These are phyloP conservation scores for Malassezia furfur DNA, from an alignment of 1,284 basidiomycete species.

Conservation along the genomic window DNA sequence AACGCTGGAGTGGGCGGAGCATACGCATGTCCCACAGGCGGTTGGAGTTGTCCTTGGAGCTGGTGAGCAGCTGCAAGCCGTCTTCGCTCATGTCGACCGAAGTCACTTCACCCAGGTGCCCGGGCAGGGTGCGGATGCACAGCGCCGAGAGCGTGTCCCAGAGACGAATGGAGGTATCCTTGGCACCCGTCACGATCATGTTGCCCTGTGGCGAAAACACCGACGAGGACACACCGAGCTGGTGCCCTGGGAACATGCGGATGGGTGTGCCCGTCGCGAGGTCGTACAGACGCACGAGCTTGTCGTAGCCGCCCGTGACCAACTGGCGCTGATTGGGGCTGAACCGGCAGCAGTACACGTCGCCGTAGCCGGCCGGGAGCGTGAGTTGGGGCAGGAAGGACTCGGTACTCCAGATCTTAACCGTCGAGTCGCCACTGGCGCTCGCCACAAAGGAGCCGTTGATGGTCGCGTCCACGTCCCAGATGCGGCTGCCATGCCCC, in stretches of 20 bases:
- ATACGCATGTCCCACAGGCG: constrained; percentile 43
- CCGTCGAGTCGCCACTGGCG: constrained; percentile 51
- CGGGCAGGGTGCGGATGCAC: constrained; percentile 49
- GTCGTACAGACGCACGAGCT: constrained; percentile 52
- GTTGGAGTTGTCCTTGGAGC: constrained; percentile 52
- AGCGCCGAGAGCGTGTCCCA: constrained; percentile 53
- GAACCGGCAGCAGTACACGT: constrained; percentile 52
- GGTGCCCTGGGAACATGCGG: constrained; percentile 53
- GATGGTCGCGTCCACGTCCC: constrained; percentile 49
- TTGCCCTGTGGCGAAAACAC: constrained; percentile 51
- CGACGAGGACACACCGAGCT: constrained; percentile 50
- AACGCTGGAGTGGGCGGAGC: constrained; percentile 49
- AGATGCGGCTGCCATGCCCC: constrained; percentile 51
- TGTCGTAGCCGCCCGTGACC: constrained; percentile 52
- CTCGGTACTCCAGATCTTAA: constrained; percentile 50
- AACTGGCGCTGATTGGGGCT: constrained; percentile 49
- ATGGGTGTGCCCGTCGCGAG: constrained; percentile 50
- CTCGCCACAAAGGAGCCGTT: constrained; percentile 44
- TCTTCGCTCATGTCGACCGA: constrained; percentile 51
- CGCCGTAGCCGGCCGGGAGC: constrained; percentile 42
- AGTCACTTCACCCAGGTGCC: constrained; percentile 52
- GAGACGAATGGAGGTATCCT: constrained; percentile 52
- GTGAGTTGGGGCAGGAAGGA: constrained; percentile 23
- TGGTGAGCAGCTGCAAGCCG: constrained; percentile 51
- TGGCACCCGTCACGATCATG: constrained; percentile 51